These are phyloP conservation scores for Cyclostephanos tholiformis DNA, from an alignment of 108 stramenopile species.

Conservation along the genomic window DNA sequence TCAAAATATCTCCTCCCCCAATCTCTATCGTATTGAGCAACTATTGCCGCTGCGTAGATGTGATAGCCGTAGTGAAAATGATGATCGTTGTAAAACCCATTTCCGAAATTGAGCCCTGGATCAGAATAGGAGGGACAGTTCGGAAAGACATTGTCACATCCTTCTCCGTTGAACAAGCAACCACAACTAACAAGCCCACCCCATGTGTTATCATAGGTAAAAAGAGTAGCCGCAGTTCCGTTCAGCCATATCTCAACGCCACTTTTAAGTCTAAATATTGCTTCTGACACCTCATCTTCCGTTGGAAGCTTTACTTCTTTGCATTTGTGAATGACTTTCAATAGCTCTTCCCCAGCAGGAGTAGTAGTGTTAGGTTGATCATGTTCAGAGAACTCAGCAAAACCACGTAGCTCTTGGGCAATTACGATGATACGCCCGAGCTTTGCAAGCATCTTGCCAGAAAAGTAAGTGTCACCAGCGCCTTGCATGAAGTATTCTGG, in stretches of 20 bases:
- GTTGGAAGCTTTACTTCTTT: constrained; percentile 55
- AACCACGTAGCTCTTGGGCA: constrained; percentile 71
- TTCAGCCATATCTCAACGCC: constrained; percentile 91
- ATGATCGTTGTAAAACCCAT: constrained; percentile 94
- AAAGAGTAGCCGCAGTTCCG: constrained; percentile 78
- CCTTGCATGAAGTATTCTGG: constrained; percentile 82
- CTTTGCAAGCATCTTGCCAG: constrained; percentile 91
- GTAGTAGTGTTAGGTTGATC: constrained; percentile 6
- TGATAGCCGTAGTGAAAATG: constrained; percentile 95
- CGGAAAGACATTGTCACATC: constrained; percentile 77
- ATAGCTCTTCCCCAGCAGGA: constrained; percentile 27
- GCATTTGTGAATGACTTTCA: constrained; percentile 47
- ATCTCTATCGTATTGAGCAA: constrained; percentile 76
- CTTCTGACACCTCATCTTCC: constrained; percentile 49
- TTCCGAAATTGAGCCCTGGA: constrained; percentile 90
- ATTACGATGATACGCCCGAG: constrained; percentile 84
- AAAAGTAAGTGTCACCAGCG: constrained; percentile 95
- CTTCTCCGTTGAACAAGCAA: constrained; percentile 71
- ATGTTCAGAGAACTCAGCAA: constrained; percentile 46
- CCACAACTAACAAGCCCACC: constrained; percentile 93
- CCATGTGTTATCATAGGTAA: constrained; percentile 90
- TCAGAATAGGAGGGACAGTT: constrained; percentile 85
- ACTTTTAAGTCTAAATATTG: constrained; percentile 55
- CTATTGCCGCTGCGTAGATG: constrained; percentile 91
- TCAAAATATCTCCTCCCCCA: constrained; percentile 89